Evolutionary conservation across 371 early-diverging fungal genomes (phyloP).

Genomic region (Mucor indicus): DNA sequence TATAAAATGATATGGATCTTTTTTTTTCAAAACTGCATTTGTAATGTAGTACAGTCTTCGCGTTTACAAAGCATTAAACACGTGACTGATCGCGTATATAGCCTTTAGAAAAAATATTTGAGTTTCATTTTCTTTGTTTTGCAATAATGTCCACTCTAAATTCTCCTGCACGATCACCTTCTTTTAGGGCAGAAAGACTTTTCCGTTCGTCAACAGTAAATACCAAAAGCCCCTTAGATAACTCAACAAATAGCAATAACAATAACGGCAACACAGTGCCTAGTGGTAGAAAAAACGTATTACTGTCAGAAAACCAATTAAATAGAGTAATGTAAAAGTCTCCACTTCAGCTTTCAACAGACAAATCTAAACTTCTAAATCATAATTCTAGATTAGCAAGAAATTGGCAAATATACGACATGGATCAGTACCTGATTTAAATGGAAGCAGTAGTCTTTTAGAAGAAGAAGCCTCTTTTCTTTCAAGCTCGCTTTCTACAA

Average conservation of each 20-base stretch:
- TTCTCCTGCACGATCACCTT: slow-evolving; percentile 6
- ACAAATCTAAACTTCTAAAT: not conserved
- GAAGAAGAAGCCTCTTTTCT: no score
- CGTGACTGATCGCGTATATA: no score
- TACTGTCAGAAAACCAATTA: slow-evolving; percentile 39
- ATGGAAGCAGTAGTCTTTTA: no score
- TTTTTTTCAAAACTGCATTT: no score
- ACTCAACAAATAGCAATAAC: not conserved
- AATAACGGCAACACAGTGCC: no score
- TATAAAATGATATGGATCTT: no score
- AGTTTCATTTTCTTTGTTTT: no score
- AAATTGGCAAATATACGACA: slow-evolving; percentile 37
- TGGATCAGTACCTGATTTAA: slow-evolving; percentile 12
- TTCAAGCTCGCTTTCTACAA: not conserved
- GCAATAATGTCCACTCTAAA: no score
- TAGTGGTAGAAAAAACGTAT: slow-evolving; percentile 7
- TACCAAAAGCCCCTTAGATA: not conserved
- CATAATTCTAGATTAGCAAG: slow-evolving; percentile 29
- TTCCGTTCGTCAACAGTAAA: slow-evolving; percentile 7
- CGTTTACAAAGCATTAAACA: no score
- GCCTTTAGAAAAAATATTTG: no score
- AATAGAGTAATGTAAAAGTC: slow-evolving; percentile 27
- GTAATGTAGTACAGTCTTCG: no score
- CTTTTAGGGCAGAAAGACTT: slow-evolving; percentile 6
- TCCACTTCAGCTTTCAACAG: not conserved